phyloP scores from a whole-genome alignment of 495 filamentous ascomycete species.

The Penicillium paxilli region DNA sequence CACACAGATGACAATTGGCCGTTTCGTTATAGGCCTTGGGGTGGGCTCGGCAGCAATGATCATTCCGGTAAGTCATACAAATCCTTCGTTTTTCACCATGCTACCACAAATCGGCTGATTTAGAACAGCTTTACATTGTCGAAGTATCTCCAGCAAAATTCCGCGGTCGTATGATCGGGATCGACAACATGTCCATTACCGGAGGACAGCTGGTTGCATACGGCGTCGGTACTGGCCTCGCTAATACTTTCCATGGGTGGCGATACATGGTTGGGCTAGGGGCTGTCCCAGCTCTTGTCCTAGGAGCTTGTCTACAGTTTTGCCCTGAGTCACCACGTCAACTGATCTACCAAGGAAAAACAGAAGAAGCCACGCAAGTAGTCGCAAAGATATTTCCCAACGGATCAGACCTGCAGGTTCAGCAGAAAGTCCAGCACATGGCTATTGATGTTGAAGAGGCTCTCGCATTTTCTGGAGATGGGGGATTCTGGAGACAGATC shows the following conservation, averaged over 20 bases:
- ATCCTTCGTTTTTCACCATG: no score
- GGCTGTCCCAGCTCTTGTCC: conserved; percentile 45
- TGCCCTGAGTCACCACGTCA: conserved; percentile 54
- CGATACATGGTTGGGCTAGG: conserved; percentile 50
- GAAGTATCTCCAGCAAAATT: conserved; percentile 48
- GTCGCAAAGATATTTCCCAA: conserved; percentile 38
- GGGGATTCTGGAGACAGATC: conserved; percentile 31
- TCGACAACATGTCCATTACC: conserved; percentile 56
- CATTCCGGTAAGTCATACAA: conserved; percentile 18
- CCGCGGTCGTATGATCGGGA: conserved; percentile 51
- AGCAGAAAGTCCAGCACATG: conserved; percentile 39
- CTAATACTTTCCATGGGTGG: conserved; percentile 45
- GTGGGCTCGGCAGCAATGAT: conserved; percentile 54
- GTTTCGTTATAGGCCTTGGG: conserved; percentile 50
- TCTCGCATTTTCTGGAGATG: conserved; percentile 9
- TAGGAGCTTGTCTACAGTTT: conserved; percentile 38
- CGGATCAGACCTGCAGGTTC: conserved; percentile 33
- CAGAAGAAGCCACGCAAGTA: conserved; percentile 33
- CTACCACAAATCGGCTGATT: background rate
- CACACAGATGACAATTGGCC: conserved; percentile 49
- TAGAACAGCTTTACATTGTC: conserved; percentile 34
- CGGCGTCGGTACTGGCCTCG: conserved; percentile 50
- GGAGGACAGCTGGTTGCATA: conserved; percentile 52
- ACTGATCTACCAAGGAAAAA: conserved; percentile 41
- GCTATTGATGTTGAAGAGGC: conserved; percentile 33